Percentiles rank a stretch among this genome's conserved stretches.
phyloP scores from a whole-genome alignment of 352 stramenopile genomes.

The Globisporangium lucens region DNA sequence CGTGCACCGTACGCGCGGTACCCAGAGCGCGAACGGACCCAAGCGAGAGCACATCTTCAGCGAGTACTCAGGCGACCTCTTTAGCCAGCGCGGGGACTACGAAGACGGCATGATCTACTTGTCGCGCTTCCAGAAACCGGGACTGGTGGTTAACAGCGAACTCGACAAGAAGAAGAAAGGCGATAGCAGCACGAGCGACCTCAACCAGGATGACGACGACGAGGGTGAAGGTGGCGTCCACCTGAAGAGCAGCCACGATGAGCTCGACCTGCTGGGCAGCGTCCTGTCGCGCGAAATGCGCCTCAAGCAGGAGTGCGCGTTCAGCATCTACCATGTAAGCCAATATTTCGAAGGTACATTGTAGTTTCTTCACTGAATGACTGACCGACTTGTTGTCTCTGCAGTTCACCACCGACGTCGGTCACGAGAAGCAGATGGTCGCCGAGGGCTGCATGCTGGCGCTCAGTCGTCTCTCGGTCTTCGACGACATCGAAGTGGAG shows the following conservation, averaged over 20 bases:
- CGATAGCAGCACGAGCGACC: conserved; percentile 27
- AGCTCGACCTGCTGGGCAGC: conserved; percentile 34
- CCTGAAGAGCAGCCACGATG: conserved; percentile 44
- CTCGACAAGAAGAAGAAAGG: conserved; percentile 23
- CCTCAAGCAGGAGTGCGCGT: conserved; percentile 79
- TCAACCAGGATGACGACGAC: conserved; percentile 45
- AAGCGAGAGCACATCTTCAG: conserved; percentile 53
- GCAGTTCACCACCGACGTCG: conserved; percentile 57
- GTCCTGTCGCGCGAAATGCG: conserved; percentile 52
- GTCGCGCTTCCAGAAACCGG: conserved; percentile 71
- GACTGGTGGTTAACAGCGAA: background rate
- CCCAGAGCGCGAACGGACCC: conserved; percentile 20
- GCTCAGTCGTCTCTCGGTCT: conserved; percentile 64
- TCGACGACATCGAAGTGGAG: conserved; percentile 83
- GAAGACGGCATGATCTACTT: conserved; percentile 88
- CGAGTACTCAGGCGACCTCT: conserved; percentile 75
- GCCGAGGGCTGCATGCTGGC: conserved; percentile 69
- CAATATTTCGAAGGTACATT: background rate
- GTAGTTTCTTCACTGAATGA: background rate
- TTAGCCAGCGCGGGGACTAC: conserved; percentile 81
- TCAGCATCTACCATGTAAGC: conserved; percentile 76
- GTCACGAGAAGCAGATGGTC: conserved; percentile 78
- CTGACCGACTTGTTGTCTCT: background rate
- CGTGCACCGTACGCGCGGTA: conserved; percentile 22
- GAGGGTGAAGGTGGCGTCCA: conserved; percentile 29